Percentiles rank a stretch among this genome's conserved stretches.
Conservation (phyloP, 345 rosid genomes). For the Rhodamnia argentea region DNA sequence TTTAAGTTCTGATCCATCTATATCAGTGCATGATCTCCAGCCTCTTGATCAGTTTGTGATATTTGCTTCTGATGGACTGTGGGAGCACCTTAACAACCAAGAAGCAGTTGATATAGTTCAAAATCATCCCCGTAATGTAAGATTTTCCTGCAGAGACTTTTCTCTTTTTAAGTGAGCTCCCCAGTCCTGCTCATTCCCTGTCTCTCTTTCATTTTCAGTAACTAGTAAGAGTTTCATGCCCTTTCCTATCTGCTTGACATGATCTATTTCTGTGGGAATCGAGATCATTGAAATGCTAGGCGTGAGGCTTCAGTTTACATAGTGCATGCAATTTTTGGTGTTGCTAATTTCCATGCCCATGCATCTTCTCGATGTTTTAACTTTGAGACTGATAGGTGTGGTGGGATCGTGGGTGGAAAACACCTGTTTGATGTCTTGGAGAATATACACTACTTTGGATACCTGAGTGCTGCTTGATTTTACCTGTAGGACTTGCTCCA, state of each 20-base stretch:
- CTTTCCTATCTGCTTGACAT: not conserved
- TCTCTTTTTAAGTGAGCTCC: not conserved
- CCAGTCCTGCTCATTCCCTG: not conserved
- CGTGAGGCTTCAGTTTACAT: not conserved
- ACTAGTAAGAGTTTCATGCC: not conserved
- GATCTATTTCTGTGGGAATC: not conserved
- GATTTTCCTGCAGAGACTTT: conserved; percentile 5
- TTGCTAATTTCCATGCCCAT: not conserved
- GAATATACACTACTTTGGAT: not conserved
- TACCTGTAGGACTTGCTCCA: not conserved
- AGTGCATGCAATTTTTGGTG: not conserved
- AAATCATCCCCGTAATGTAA: conserved; percentile 69
- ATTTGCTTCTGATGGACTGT: conserved; percentile 96
- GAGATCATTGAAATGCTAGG: not conserved
- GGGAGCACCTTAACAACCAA: conserved; percentile 95
- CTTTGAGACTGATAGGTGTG: not conserved
- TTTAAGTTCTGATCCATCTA: conserved; percentile 76
- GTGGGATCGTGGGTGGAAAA: not conserved
- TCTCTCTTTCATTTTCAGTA: not conserved
- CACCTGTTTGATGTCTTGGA: not conserved
- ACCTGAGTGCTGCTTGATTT: not conserved
- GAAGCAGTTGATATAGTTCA: conserved; percentile 87
- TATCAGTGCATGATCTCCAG: conserved; percentile 57
- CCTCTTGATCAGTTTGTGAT: conserved; percentile 74
- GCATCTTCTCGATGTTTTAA: not conserved